These are phyloP conservation scores for Cryphonectria parasitica DNA, from an alignment of 2,329 filamentous ascomycete genomes.

Conservation along the genomic window DNA sequence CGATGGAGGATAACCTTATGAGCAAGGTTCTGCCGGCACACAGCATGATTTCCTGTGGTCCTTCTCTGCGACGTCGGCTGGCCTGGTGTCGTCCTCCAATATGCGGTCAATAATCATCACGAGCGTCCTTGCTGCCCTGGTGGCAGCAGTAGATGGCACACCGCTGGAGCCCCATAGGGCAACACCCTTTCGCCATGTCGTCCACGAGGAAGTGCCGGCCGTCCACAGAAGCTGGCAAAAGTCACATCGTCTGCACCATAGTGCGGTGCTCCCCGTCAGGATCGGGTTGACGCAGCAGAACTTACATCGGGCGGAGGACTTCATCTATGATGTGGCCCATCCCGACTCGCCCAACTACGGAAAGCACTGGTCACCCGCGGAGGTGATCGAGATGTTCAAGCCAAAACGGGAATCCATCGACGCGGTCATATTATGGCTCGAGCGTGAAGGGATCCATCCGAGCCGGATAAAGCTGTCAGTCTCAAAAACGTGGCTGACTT, in stretches of 20 bases:
- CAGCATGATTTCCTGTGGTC: not conserved
- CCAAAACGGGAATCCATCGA: conserved; percentile 49
- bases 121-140: conserved; percentile 37
- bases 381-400: conserved; percentile 49
- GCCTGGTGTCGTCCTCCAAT: conserved; percentile 24
- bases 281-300: conserved; percentile 52
- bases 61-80: conserved; percentile 16
- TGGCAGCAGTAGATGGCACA: conserved; percentile 35
- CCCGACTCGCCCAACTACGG: conserved; percentile 50
- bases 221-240: conserved; percentile 35
- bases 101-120: conserved; percentile 34
- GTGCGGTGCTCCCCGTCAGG: conserved; percentile 40
- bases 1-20: conserved; percentile 24
- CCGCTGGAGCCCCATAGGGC: conserved; percentile 25
- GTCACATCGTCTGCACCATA: conserved; percentile 31
- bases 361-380: conserved; percentile 49
- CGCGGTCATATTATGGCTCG: conserved; percentile 58
- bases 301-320: conserved; percentile 49
- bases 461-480: conserved; percentile 53
- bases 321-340: conserved; percentile 48
- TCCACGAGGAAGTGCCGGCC: conserved; percentile 40
- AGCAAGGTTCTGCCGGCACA: conserved; percentile 13
- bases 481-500: conserved; percentile 57
- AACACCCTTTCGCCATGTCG: conserved; percentile 32
- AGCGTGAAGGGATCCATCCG: conserved; percentile 52